Evolutionary conservation across 768 basidiomycete genomes (phyloP), one percentile per base, ranked within the genome.

Genomic region (Daedaleopsis nitida): DNA sequence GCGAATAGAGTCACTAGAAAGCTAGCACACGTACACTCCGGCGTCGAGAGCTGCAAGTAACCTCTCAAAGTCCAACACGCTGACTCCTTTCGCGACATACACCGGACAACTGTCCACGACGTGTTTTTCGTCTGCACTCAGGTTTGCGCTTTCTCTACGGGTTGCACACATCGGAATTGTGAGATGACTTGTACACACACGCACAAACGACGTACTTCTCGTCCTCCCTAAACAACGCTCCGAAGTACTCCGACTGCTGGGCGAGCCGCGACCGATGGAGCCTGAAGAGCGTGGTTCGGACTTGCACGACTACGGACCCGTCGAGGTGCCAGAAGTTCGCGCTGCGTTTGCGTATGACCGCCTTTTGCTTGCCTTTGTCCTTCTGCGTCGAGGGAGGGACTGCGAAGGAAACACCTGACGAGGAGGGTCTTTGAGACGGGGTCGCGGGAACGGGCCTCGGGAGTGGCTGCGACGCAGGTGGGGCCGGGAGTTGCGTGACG

Each of bases 181-280:
- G 45, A 17, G 16, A 19, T 37, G 39, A 35, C 5, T 32, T 7
- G 27, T 32, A 19, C 55, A 21, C 49, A 47, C 11, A 60, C 55
- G 21, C 49, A 47, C 11, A 60, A 19, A n/a, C 42, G 37, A 37
- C 55, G 13, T 17, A 45, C 5, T 43, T 56, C 5, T n/a, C 38
- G 6, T 32, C 44, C 7, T 55, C 57, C 21, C 50, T 52, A 42
- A 75, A 71, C 17, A 70, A 52, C 0, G 66, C 53, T 1, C 69
- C 65, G 47, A 81, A 80, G 66, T 72, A 79, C 9, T 53, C 59
- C 3, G 75, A 76, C 13, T 74, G 63, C 37, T 60, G 65, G 13
- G 67, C 59, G 6, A 80, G 71, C n/a, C 67, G 69, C 53, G 74
- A 75, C 17, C 73, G 67, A n/a, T 77, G 74, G 16, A 81, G 61